Conservation (phyloP, 1,284 basidiomycete genomes). For the Psilocybe mexicana region DNA sequence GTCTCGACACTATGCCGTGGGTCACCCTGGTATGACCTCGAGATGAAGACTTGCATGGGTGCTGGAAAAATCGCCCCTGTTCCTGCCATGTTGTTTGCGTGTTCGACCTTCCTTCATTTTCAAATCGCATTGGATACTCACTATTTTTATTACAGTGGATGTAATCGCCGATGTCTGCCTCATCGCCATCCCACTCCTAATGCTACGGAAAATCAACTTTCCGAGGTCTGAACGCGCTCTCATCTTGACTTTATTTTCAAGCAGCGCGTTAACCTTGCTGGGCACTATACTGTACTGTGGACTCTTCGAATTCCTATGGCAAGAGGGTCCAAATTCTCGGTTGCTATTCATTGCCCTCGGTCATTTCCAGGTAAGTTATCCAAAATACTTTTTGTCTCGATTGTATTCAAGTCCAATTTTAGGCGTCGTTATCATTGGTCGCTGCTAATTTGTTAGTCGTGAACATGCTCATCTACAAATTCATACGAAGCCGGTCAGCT, state of each 20-base stretch:
- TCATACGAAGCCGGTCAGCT: background rate
- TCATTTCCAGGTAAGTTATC: background rate
- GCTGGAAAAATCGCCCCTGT: background rate
- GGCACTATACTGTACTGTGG: background rate
- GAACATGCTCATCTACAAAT: background rate
- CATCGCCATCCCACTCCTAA: background rate
- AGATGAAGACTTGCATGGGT: conserved; percentile 1
- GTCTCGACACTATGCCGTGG: background rate
- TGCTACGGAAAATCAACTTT: background rate
- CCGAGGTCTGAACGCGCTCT: background rate
- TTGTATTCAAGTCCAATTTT: background rate
- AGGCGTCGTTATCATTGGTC: background rate
- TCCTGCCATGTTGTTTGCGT: conserved; percentile 2
- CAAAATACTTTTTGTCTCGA: background rate
- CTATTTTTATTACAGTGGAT: background rate
- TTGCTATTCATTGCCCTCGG: background rate
- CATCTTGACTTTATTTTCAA: background rate
- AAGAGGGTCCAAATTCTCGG: background rate
- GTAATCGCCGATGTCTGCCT: background rate
- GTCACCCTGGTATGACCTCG: conserved; percentile 3
- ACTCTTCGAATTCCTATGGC: background rate
- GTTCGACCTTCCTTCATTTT: background rate
- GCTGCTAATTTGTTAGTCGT: background rate
- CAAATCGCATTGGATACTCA: background rate
- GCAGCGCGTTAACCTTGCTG: background rate